A percentile compares a stretch with the other conserved stretches of the same genome.
Conservation (phyloP, 305 asterid genomes). For the Fraxinus xanthoxyloides region DNA sequence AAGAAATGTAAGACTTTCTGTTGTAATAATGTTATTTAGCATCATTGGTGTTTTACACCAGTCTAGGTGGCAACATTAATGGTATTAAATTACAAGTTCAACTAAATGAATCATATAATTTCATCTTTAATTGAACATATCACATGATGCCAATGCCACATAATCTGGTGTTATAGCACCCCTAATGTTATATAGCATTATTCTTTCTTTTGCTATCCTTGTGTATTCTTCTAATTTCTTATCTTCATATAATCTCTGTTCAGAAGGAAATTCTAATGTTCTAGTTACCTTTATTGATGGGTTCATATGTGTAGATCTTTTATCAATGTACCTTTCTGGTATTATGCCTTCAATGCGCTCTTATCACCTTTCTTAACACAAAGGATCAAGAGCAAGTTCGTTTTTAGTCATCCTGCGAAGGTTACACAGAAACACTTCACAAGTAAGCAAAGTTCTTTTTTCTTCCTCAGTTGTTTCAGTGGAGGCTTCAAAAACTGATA, state of each 20-base stretch:
- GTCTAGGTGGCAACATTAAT: too few relatives aligned
- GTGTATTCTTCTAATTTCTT: not conserved
- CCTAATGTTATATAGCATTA: too few relatives aligned
- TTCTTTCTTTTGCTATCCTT: not conserved
- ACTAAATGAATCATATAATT: too few relatives aligned
- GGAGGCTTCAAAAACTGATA: conserved; percentile 1
- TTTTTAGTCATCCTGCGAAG: conserved; percentile 34
- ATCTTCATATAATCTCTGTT: not conserved
- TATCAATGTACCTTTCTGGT: conserved; percentile 50
- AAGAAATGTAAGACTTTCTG: conserved; percentile 29
- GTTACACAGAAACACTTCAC: conserved; percentile 41
- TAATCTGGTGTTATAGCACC: too few relatives aligned
- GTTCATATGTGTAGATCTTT: conserved; percentile 34
- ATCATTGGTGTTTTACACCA: too few relatives aligned
- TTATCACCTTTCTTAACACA: conserved; percentile 43
- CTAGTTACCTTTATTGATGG: not conserved
- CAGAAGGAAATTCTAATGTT: not conserved
- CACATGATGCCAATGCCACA: too few relatives aligned
- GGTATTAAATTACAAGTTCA: too few relatives aligned
- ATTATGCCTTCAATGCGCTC: conserved; percentile 39
- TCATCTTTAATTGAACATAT: too few relatives aligned
- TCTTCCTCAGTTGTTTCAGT: not conserved
- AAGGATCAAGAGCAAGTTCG: conserved; percentile 43
- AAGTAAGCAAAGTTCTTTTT: conserved; percentile 28
- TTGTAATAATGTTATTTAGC: too few relatives aligned